Conservation (phyloP, 495 filamentous ascomycete species). For the Parathielavia hyrcaniae region DNA sequence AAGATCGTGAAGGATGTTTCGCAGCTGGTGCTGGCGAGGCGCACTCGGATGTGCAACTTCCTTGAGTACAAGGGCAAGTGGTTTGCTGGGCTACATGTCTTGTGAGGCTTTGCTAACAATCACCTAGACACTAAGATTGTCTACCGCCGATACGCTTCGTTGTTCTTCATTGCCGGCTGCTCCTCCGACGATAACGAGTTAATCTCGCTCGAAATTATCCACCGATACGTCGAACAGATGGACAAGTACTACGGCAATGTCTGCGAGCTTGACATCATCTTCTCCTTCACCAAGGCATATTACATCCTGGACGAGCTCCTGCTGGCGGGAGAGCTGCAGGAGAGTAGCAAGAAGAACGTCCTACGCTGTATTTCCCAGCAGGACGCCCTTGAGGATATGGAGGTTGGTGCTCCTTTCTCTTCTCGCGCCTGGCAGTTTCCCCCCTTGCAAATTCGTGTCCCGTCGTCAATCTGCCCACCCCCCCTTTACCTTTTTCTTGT, state of each 20-base stretch:
- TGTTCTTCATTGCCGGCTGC: slow-evolving; percentile 98
- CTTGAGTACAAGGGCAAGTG: slow-evolving; percentile 90
- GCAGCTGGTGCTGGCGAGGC: slow-evolving; percentile 88
- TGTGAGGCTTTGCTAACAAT: slow-evolving; percentile 17
- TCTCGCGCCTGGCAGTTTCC: slow-evolving; percentile 10
- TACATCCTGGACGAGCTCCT: slow-evolving; percentile 96
- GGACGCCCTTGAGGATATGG: slow-evolving; percentile 93
- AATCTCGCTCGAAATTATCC: slow-evolving; percentile 96
- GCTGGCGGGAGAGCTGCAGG: slow-evolving; percentile 94
- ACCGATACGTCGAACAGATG: slow-evolving; percentile 99
- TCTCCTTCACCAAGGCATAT: slow-evolving; percentile 91
- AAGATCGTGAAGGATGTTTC: slow-evolving; percentile 99
- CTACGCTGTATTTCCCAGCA: slow-evolving; percentile 90
- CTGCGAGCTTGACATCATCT: slow-evolving; percentile 97
- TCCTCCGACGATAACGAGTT: slow-evolving; percentile 93
- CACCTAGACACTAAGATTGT: slow-evolving; percentile 89
- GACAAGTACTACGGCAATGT: slow-evolving; percentile 99
- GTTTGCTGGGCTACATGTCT: slow-evolving; percentile 6
- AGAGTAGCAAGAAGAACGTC: slow-evolving; percentile 98
- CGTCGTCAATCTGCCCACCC: slow-evolving; percentile 4
- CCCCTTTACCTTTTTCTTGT: slow-evolving; percentile 20
- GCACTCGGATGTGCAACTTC: slow-evolving; percentile 99
- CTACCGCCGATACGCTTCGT: slow-evolving; percentile 95
- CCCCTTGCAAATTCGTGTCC: neutral
- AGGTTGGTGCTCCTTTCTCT: slow-evolving; percentile 58